A percentile compares a stretch with the other conserved stretches of the same genome.
Evolutionary conservation across 2,329 filamentous ascomycete species (phyloP).

Genomic region (Corinectria fuckeliana): DNA sequence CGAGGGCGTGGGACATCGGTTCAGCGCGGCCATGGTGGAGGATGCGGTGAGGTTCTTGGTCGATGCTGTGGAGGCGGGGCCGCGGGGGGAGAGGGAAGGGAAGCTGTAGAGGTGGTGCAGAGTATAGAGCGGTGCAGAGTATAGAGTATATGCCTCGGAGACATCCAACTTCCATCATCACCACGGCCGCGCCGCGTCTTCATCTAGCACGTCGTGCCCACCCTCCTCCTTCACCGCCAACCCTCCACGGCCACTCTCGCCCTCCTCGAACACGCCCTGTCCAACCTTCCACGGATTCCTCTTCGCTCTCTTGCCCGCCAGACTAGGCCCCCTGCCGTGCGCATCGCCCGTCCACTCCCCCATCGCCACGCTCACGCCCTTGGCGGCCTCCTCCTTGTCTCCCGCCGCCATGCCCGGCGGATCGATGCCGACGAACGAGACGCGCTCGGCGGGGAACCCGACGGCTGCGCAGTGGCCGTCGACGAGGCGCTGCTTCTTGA

Average conservation of each 20-base stretch:
- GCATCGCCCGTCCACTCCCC: conserved; percentile 60
- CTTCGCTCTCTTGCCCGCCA: conserved; percentile 55
- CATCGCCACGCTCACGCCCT: conserved; percentile 51
- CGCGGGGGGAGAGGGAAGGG: conserved; percentile 31
- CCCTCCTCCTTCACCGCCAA: conserved; percentile 44
- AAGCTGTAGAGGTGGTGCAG: conserved; percentile 39
- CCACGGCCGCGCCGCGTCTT: conserved; percentile 51
- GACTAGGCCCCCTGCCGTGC: conserved; percentile 53
- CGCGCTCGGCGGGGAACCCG: conserved; percentile 54
- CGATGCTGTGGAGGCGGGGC: conserved; percentile 48
- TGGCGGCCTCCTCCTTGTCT: conserved; percentile 48
- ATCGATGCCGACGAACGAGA: conserved; percentile 68
- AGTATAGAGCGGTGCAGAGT: conserved; percentile 20
- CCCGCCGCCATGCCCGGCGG: conserved; percentile 56
- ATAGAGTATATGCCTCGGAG: conserved; percentile 8
- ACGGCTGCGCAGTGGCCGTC: conserved; percentile 70
- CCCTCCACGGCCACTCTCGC: conserved; percentile 45
- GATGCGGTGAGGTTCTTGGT: conserved; percentile 71
- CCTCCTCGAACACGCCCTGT: conserved; percentile 54
- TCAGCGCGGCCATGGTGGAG: conserved; percentile 69
- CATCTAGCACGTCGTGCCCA: conserved; percentile 50
- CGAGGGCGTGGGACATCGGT: conserved; percentile 72
- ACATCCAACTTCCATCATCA: background rate
- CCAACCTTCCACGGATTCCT: conserved; percentile 57
- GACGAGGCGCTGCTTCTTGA: conserved; percentile 69